A percentile compares a stretch with the other conserved stretches of the same genome.
These are phyloP conservation scores for Vicia villosa DNA, from an alignment of 306 rosid genomes.

Conservation along the genomic window DNA sequence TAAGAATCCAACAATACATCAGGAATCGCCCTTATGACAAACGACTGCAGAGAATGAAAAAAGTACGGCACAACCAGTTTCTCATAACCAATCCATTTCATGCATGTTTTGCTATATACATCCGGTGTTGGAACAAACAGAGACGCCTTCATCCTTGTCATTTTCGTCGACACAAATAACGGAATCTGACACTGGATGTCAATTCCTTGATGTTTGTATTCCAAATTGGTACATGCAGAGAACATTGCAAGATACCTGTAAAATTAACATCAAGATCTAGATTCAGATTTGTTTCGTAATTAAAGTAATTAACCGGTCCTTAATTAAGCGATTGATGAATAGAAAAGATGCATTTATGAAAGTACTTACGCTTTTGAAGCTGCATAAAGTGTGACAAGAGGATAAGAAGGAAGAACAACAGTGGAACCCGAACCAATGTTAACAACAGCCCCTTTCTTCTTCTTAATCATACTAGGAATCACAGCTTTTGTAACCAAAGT, in stretches of 20 bases:
- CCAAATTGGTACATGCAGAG: slow-evolving; percentile 55
- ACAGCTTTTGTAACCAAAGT: slow-evolving; percentile 60
- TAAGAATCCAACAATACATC: slow-evolving; percentile 31
- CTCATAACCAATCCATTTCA: slow-evolving; percentile 47
- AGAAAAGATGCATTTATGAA: background rate
- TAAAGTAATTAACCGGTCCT: too few relatives aligned
- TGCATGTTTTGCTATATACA: slow-evolving; percentile 38
- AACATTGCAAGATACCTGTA: slow-evolving; percentile 46
- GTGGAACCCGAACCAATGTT: slow-evolving; percentile 61
- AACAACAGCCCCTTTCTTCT: slow-evolving; percentile 57
- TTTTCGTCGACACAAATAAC: slow-evolving; percentile 67
- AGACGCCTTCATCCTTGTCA: slow-evolving; percentile 50
- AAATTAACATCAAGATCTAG: slow-evolving; percentile 4
- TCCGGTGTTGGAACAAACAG: slow-evolving; percentile 60
- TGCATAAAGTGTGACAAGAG: slow-evolving; percentile 51
- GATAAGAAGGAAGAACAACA: slow-evolving; percentile 46
- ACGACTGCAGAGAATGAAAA: slow-evolving; percentile 57
- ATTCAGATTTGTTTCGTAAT: background rate
- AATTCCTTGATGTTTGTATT: slow-evolving; percentile 62
- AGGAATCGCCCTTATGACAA: slow-evolving; percentile 37
- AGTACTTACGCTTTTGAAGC: slow-evolving; percentile 60
- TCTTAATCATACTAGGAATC: slow-evolving; percentile 54
- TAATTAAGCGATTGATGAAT: background rate
- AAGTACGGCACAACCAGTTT: slow-evolving; percentile 61
- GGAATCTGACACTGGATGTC: slow-evolving; percentile 85